Evolutionary conservation across 371 early-diverging fungal species (phyloP).

Genomic region (Zopfochytrium polystomum): DNA sequence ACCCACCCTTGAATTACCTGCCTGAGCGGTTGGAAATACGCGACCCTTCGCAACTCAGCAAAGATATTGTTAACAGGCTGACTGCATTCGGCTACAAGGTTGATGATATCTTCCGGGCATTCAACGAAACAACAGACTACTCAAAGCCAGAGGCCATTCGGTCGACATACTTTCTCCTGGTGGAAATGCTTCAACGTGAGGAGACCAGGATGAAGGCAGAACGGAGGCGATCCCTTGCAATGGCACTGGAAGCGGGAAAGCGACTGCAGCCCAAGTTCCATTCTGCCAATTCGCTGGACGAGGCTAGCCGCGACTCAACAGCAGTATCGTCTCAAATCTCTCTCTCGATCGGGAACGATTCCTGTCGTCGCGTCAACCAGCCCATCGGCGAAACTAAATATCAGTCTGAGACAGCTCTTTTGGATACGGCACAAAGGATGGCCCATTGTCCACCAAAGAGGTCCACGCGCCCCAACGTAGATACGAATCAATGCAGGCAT

Average conservation of each 20-base stretch:
- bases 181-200: slow-evolving; percentile 52
- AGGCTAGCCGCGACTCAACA: background rate
- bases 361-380: background rate
- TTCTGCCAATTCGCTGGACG: no score
- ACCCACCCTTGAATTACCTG: slow-evolving; percentile 44
- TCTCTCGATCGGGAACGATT: background rate
- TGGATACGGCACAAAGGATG: no score
- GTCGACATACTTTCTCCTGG: slow-evolving; percentile 50
- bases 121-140: slow-evolving; percentile 35
- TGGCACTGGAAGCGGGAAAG: background rate
- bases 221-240: slow-evolving; percentile 1
- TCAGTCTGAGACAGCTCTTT: no score
- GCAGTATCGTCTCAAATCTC: background rate
- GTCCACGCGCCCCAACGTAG: no score
- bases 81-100: slow-evolving; percentile 45
- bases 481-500: no score
- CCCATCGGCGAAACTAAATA: background rate
- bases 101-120: slow-evolving; percentile 44
- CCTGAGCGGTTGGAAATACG: slow-evolving; percentile 40
- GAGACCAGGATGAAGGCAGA: slow-evolving; percentile 28
- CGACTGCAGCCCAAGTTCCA: background rate
- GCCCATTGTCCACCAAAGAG: no score
- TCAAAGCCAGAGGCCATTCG: slow-evolving; percentile 41
- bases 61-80: slow-evolving; percentile 44
- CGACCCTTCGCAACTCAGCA: slow-evolving; percentile 25